Percentiles rank a stretch among this genome's conserved stretches.
Evolutionary conservation across 371 early-diverging fungal genomes (phyloP).

Genomic region (Zychaea mexicana): DNA sequence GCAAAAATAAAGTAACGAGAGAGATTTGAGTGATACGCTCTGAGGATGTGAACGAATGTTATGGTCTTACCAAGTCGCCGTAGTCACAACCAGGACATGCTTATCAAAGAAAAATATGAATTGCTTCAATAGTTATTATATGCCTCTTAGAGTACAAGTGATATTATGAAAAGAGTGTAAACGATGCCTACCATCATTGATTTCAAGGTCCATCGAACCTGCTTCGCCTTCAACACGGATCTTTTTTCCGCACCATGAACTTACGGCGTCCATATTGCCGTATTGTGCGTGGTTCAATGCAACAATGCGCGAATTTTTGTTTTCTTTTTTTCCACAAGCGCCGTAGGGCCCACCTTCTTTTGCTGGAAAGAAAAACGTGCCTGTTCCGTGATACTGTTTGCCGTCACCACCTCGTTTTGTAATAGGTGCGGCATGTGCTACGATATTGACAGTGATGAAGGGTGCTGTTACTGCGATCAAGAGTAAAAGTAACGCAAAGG

Average conservation of each 20-base stretch:
- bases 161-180: neutral
- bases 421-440: constrained; percentile 7
- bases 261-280: constrained; percentile 20
- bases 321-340: constrained; percentile 28
- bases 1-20: neutral
- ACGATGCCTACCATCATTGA: constrained; percentile 43
- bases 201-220: constrained; percentile 43
- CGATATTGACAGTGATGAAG: too few relatives aligned
- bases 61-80: constrained; percentile 1
- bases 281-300: constrained; percentile 28
- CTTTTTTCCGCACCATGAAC: constrained; percentile 28
- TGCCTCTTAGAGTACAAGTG: neutral
- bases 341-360: constrained; percentile 26
- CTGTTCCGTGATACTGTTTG: constrained; percentile 22
- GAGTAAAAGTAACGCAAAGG: neutral
- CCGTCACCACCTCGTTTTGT: constrained; percentile 7
- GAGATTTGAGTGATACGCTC: neutral
- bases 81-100: neutral
- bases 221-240: constrained; percentile 15
- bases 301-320: constrained; percentile 21
- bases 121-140: neutral
- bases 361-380: constrained; percentile 29
- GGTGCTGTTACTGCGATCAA: too few relatives aligned
- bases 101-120: neutral
- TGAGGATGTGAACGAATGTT: neutral